Evolutionary conservation across 495 filamentous ascomycete species (phyloP), one percentile per base, ranked within the genome.

Genomic region (Pyrenula massariospora): DNA sequence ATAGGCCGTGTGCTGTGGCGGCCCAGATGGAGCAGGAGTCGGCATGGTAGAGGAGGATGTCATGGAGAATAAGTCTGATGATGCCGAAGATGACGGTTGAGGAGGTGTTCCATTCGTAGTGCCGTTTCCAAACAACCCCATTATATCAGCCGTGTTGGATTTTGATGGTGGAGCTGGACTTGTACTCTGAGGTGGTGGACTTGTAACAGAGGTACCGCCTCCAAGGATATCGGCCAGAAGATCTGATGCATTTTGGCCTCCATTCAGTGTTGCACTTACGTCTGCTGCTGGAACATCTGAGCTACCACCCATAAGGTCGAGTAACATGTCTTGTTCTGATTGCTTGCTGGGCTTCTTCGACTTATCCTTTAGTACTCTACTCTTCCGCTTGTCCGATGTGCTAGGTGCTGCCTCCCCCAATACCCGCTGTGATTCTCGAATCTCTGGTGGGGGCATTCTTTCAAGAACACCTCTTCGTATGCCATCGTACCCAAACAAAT

Each of bases 401-500:
- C 19, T 10, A 2, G 61, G 59, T 53, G 84, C 72, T 5, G 88
- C 84, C 61, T 92, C 87, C n/a, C 91, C 89, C 12, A 96, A 73
- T 5, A 95, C 89, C 47, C 92, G 76, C 55, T 91, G 90, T 65
- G 91, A 86, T 67, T 98, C 93, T 54, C 90, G 89, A 62, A 97
- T 96, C 66, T 97, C 91, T 8, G 93, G 93, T 2, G 92, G 81
- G 12, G 93, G 93, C 93, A 98, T 98, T 65, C 91, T 89, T 71
- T 98, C 93, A 1, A 98, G 75, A 11, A 98, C 93, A 52, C 93
- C 93, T 49, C 81, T 79, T 24, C 92, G 84, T 56, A 98, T 87
- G 52, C 91, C 79, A 57, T 98, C 90, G 59, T 87, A 90, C 0
- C 81, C 81, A 62, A 98, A 96, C 12, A 98, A 77, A 64, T 98